Base-by-base conservation (phyloP, 2,329 filamentous ascomycete species). In the Ceratocystis destructans region DNA sequence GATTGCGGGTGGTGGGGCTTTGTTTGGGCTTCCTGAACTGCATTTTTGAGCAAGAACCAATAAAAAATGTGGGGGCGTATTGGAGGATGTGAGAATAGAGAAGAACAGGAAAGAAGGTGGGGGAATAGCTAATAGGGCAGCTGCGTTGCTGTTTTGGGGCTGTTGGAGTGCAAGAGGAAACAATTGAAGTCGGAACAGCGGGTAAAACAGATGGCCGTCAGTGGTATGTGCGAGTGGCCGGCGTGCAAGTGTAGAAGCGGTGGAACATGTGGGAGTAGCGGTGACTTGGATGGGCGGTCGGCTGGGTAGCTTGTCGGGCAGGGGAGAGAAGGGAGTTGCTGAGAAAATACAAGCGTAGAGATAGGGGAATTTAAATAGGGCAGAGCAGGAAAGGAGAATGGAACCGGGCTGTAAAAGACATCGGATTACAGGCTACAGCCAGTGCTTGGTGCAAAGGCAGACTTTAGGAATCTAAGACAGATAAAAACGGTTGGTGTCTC, bases 1-100 rank as follows among this genome's bases (percentile, higher is more conserved):
- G 45, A 22, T 45, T 31, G 59, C 15, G 59, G 37, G 53, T 57
- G 31, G 46, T 45, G 22, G 65, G 62, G 33, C 28, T 50, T 41
- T 55, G 62, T 45, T 55, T 66, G 28, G 44, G 12, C n/a, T 46
- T 48, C 64, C 45, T 62, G 31, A 62, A 53, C 31, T 33, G 20
- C 64, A 66, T 66, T 25, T 5, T 46, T 20, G 3, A 22, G 37
- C 20, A 25, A 46, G 48, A 65, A 65, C 22, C 53, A 22, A 63
- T 17, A 53, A 28, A n/a, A 15, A 57, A 59, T 15, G n/a, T 41
- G 57, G 44, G 61, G 6, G 25, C 33, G 8, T 25, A 66, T 20
- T 28, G 28, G 48, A 53, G 53, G 48, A 64, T 3, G 12, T 55
- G 46, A 37, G 46, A 50, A 50, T 48, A n/a, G 12, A 28, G 45